Conservation (phyloP, 768 basidiomycete genomes). For the Cyclocybe cylindracea region DNA sequence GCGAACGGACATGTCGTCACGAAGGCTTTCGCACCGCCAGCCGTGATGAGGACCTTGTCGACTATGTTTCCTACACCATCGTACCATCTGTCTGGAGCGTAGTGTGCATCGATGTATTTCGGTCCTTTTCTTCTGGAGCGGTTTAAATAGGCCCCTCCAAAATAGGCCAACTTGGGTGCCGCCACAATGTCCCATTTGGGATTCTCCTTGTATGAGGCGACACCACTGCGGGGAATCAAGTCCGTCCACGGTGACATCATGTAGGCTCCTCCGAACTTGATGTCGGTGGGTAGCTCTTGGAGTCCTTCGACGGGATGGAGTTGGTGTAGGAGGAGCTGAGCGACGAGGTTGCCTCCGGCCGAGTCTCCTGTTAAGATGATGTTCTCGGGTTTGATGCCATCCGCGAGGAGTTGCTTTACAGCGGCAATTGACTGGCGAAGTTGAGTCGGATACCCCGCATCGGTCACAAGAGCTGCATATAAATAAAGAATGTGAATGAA, state of each 20-base stretch:
- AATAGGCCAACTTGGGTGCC: slow-evolving; percentile 11
- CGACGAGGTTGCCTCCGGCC: slow-evolving; percentile 32
- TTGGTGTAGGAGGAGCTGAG: slow-evolving; percentile 31
- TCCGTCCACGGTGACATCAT: slow-evolving; percentile 33
- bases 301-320: slow-evolving; percentile 27
- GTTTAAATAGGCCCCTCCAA: slow-evolving; percentile 22
- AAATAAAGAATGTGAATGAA: background rate
- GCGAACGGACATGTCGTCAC: slow-evolving; percentile 25
- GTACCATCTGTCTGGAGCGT: slow-evolving; percentile 27
- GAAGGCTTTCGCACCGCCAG: slow-evolving; percentile 26
- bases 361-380: slow-evolving; percentile 35
- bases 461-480: slow-evolving; percentile 21
- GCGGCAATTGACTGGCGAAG: slow-evolving; percentile 28
- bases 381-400: slow-evolving; percentile 24
- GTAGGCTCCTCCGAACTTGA: slow-evolving; percentile 25
- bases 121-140: slow-evolving; percentile 21
- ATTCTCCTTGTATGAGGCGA: slow-evolving; percentile 9
- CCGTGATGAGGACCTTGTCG: slow-evolving; percentile 25
- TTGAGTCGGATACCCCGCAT: slow-evolving; percentile 29
- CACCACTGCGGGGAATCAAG: slow-evolving; percentile 6
- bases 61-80: slow-evolving; percentile 19
- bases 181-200: slow-evolving; percentile 8
- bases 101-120: slow-evolving; percentile 21
- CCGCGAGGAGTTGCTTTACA: slow-evolving; percentile 25
- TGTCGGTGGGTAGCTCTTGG: slow-evolving; percentile 12